A percentile compares a stretch with the other conserved stretches of the same genome.
Conservation (phyloP, 78 protist genomes). For the Chrysochromulina parva region DNA sequence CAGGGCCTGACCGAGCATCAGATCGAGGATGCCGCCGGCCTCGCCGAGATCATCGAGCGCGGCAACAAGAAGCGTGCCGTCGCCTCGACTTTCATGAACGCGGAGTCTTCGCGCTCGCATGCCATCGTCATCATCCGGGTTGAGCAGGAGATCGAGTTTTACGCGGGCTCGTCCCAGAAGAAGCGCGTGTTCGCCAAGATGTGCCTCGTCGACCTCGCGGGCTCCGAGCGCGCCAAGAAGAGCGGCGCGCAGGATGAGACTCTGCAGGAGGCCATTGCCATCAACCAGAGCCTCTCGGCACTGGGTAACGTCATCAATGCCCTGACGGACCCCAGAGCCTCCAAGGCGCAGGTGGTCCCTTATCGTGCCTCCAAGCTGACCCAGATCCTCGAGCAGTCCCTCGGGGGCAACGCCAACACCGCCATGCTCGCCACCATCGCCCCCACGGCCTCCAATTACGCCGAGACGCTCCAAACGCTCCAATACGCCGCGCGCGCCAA, state of each 20-base stretch:
- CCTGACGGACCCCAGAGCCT: constrained; percentile 21
- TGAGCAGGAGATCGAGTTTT: background rate
- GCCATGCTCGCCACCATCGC: constrained; percentile 56
- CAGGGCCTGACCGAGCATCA: background rate
- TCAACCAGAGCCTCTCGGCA: constrained; percentile 67
- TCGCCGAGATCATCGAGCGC: background rate
- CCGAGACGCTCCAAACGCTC: constrained; percentile 86
- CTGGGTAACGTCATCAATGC: constrained; percentile 66
- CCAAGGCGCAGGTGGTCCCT: constrained; percentile 63
- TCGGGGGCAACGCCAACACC: constrained; percentile 65
- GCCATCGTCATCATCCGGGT: constrained; percentile 53
- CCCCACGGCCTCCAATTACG: constrained; percentile 65
- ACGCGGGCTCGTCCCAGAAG: background rate
- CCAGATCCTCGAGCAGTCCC: constrained; percentile 57
- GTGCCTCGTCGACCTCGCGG: background rate
- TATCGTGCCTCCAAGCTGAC: constrained; percentile 93
- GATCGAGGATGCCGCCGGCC: background rate
- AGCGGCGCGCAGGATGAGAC: constrained; percentile 55
- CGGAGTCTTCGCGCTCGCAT: constrained; percentile 59
- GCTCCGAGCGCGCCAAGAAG: constrained; percentile 15
- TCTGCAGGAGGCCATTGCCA: constrained; percentile 63
- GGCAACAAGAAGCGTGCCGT: background rate
- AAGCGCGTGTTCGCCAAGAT: constrained; percentile 21
- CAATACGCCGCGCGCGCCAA: constrained; percentile 93
- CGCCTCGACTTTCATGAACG: constrained; percentile 60